Conservation (phyloP, 1,284 basidiomycete species). For the Ceratobasidium sp. region DNA sequence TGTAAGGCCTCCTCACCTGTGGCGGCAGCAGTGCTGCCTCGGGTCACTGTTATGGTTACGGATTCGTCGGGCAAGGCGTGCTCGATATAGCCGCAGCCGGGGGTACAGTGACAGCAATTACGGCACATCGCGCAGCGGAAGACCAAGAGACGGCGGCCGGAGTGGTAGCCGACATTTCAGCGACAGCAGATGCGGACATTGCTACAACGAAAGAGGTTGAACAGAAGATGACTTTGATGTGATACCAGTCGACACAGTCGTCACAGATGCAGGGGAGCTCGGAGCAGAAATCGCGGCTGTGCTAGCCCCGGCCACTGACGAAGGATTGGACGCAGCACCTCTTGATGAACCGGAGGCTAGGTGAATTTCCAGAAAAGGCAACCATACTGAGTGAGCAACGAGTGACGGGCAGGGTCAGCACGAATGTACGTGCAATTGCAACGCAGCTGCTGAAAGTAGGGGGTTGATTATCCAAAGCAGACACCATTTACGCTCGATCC, state of each 20-base stretch:
- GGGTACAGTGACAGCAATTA: constrained; percentile 18
- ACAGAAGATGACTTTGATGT: not conserved
- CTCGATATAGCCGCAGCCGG: not conserved
- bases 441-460: constrained; percentile 4
- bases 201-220: not conserved
- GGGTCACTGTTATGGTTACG: constrained; percentile 10
- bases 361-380: constrained; percentile 19
- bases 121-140: constrained; percentile 2
- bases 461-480: constrained; percentile 10
- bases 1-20: not conserved
- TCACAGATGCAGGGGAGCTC: not conserved
- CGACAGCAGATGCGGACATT: not conserved
- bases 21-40: not conserved
- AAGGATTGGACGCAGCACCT: constrained; percentile 4
- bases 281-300: not conserved
- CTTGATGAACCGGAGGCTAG: constrained; percentile 10
- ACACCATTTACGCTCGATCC: not conserved
- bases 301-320: not conserved
- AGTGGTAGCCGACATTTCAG: constrained; percentile 2
- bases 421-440: constrained; percentile 17
- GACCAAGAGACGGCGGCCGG: not conserved
- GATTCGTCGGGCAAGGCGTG: constrained; percentile 26
- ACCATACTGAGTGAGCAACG: not conserved
- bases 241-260: constrained; percentile 4
- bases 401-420: not conserved